Percentiles rank a stretch among this genome's conserved stretches.
Conservation (phyloP, 73 alveolate species). For the Paramecium tetraurelia region DNA sequence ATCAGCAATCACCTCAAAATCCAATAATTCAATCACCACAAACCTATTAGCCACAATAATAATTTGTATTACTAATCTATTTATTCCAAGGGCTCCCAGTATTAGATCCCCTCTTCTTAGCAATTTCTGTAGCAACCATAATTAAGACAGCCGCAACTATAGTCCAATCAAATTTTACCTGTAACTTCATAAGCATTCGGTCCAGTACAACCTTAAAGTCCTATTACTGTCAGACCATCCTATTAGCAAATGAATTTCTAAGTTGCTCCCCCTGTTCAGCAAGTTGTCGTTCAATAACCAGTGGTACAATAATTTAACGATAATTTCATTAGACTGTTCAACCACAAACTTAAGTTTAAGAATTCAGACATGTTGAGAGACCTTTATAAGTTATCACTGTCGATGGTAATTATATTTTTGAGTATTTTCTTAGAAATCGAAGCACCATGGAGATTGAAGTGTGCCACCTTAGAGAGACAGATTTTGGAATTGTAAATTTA, state of each 20-base stretch:
- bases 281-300: not conserved
- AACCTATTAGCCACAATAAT: not conserved
- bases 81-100: not conserved
- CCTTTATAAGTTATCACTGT: slow-evolving; percentile 12
- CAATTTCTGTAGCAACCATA: not conserved
- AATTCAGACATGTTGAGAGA: slow-evolving; percentile 37
- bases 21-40: not conserved
- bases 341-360: not conserved
- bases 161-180: not conserved
- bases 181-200: not conserved
- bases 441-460: slow-evolving; percentile 48
- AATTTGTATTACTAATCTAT: not conserved
- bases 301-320: not conserved
- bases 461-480: slow-evolving; percentile 41
- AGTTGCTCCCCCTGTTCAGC: not conserved
- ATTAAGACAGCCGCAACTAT: not conserved
- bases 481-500: slow-evolving; percentile 19
- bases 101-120: not conserved
- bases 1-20: not conserved
- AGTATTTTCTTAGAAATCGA: not conserved
- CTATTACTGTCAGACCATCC: not conserved
- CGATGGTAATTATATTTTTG: not conserved
- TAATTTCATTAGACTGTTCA: not conserved
- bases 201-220: not conserved
- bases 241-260: not conserved